Percentiles rank a stretch among this genome's conserved stretches.
phyloP scores from a whole-genome alignment of 768 basidiomycete species.

The Hypholoma fasciculare region DNA sequence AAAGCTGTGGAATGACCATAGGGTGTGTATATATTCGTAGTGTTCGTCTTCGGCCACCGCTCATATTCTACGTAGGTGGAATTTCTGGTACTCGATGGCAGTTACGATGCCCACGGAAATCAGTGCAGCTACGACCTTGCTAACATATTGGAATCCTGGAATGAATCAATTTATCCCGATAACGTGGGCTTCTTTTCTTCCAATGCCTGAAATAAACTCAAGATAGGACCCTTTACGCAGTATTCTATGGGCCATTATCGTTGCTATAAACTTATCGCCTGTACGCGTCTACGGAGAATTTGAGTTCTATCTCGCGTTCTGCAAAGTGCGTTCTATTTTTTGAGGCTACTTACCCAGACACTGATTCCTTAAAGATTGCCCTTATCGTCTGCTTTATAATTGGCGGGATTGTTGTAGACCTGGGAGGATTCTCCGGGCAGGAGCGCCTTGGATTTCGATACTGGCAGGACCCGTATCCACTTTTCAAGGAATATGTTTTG shows the following conservation, averaged over 20 bases:
- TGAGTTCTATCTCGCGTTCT: constrained; percentile 55
- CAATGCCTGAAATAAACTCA: not conserved
- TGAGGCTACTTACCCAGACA: not conserved
- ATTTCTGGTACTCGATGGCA: constrained; percentile 43
- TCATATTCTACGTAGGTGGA: constrained; percentile 23
- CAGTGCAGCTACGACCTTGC: constrained; percentile 49
- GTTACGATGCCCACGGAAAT: constrained; percentile 52
- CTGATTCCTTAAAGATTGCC: constrained; percentile 39
- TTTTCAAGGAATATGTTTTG: constrained; percentile 26
- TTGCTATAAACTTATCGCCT: constrained; percentile 36
- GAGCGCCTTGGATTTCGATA: constrained; percentile 46
- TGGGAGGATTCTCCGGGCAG: constrained; percentile 49
- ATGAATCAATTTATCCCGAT: constrained; percentile 24
- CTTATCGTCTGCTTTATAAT: constrained; percentile 38
- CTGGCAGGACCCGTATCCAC: constrained; percentile 36
- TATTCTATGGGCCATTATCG: constrained; percentile 29
- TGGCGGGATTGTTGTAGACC: constrained; percentile 41
- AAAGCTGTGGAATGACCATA: constrained; percentile 26
- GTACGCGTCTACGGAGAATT: constrained; percentile 52
- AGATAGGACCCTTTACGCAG: constrained; percentile 13
- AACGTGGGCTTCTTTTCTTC: constrained; percentile 16
- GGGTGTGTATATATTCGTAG: constrained; percentile 16
- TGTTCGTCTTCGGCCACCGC: not conserved
- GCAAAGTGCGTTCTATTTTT: constrained; percentile 18
- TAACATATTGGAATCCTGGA: constrained; percentile 34